These are phyloP conservation scores for Colletotrichum tanaceti DNA, from an alignment of 2,329 filamentous ascomycete genomes.

Conservation along the genomic window DNA sequence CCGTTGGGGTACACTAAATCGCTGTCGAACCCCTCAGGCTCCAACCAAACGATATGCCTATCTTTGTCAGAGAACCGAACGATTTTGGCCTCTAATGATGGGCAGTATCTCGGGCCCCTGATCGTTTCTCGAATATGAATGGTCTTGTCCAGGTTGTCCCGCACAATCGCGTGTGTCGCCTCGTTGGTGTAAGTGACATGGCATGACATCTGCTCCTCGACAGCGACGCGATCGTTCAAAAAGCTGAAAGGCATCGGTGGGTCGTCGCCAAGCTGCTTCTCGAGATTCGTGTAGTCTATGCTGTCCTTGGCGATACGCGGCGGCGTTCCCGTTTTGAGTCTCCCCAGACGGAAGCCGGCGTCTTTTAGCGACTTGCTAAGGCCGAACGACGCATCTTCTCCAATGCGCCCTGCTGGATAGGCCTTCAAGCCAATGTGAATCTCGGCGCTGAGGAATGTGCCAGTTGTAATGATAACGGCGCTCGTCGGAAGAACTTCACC, in stretches of 20 bases:
- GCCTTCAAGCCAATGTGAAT: slow-evolving; percentile 92
- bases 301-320: slow-evolving; percentile 84
- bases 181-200: slow-evolving; percentile 89
- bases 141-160: slow-evolving; percentile 91
- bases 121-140: slow-evolving; percentile 97
- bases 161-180: slow-evolving; percentile 83
- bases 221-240: slow-evolving; percentile 80
- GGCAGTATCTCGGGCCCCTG: slow-evolving; percentile 93
- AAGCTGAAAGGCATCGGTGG: slow-evolving; percentile 93
- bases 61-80: slow-evolving; percentile 86
- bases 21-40: slow-evolving; percentile 93
- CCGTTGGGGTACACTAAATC: slow-evolving; percentile 96
- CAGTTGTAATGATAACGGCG: slow-evolving; percentile 93
- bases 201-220: slow-evolving; percentile 86
- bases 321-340: slow-evolving; percentile 95
- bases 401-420: slow-evolving; percentile 90
- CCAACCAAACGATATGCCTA: slow-evolving; percentile 92
- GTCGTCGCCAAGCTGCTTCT: slow-evolving; percentile 83
- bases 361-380: slow-evolving; percentile 90
- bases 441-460: slow-evolving; percentile 94
- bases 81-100: slow-evolving; percentile 93
- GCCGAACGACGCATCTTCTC: slow-evolving; percentile 91
- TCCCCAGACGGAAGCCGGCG: slow-evolving; percentile 88
- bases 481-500: slow-evolving; percentile 84
- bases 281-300: slow-evolving; percentile 80